Conservation (phyloP, 1,284 basidiomycete genomes). For the Sporisorium sorghi region DNA sequence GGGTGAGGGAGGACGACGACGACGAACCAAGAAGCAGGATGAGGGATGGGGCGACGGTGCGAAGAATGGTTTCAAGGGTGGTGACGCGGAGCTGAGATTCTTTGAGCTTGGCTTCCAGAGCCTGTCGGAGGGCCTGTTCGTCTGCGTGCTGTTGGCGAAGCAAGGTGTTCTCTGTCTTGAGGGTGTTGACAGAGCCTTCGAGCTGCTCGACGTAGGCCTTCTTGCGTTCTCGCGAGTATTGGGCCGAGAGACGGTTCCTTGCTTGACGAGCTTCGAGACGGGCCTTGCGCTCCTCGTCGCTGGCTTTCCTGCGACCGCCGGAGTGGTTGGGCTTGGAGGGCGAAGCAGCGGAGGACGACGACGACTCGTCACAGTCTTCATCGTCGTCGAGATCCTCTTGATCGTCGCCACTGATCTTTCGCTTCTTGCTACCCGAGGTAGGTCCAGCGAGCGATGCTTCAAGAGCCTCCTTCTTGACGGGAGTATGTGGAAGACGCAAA, state of each 20-base stretch:
- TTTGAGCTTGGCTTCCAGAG: constrained; percentile 46
- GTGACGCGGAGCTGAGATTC: constrained; percentile 50
- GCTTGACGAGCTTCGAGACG: constrained; percentile 65
- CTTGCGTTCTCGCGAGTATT: constrained; percentile 65
- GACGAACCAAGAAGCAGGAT: constrained; percentile 30
- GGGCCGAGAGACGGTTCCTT: constrained; percentile 67
- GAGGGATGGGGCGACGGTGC: constrained; percentile 40
- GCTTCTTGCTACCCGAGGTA: constrained; percentile 38
- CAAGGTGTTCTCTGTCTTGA: constrained; percentile 50
- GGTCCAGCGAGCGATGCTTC: constrained; percentile 1
- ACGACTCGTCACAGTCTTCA: constrained; percentile 20
- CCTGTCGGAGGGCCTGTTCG: constrained; percentile 25
- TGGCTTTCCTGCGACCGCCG: constrained; percentile 38
- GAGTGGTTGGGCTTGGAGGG: constrained; percentile 35
- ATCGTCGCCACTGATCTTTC: constrained; percentile 21
- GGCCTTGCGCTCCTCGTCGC: constrained; percentile 62
- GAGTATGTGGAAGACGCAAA: constrained; percentile 32
- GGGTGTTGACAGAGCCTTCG: constrained; percentile 49
- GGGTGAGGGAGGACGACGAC: constrained; percentile 21
- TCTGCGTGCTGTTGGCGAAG: constrained; percentile 33
- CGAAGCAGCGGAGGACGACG: constrained; percentile 19
- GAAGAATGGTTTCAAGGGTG: constrained; percentile 53
- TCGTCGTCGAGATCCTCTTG: constrained; percentile 17
- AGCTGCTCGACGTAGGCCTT: constrained; percentile 63
- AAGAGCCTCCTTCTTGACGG: constrained; percentile 29